phyloP scores from a whole-genome alignment of 371 early-diverging fungal genomes.

The Blakeslea trispora region DNA sequence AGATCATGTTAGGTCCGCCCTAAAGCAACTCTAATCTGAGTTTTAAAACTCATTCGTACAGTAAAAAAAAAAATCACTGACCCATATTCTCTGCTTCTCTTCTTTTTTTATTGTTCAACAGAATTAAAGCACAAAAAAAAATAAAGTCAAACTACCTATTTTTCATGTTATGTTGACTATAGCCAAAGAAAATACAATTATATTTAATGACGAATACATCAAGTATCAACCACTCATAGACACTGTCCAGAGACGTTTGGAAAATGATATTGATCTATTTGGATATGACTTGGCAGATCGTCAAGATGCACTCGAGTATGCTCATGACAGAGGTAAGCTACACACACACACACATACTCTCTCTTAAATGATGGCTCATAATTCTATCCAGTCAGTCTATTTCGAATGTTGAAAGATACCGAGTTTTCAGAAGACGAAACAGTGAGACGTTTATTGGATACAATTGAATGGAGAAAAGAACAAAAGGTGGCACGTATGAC shows the following conservation, averaged over 20 bases:
- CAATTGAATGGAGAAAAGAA: slow-evolving; percentile 47
- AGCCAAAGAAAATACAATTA: slow-evolving; percentile 21
- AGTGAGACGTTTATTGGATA: slow-evolving; percentile 30
- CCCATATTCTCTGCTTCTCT: too few species aligned
- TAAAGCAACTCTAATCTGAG: too few species aligned
- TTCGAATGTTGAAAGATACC: slow-evolving; percentile 30
- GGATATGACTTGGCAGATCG: slow-evolving; percentile 21
- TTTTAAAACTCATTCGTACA: too few species aligned
- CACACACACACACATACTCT: neutral
- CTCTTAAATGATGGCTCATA: too few species aligned
- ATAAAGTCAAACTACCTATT: too few species aligned
- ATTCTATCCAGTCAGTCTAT: slow-evolving; percentile 31
- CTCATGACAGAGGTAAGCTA: slow-evolving; percentile 32
- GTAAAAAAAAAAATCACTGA: too few species aligned
- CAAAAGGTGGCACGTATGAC: slow-evolving; percentile 27
- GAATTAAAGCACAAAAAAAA: too few species aligned
- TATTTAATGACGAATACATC: slow-evolving; percentile 26
- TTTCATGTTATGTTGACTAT: slow-evolving; percentile 16
- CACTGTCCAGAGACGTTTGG: slow-evolving; percentile 17
- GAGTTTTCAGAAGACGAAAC: slow-evolving; percentile 18
- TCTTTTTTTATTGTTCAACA: too few species aligned
- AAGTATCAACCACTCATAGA: slow-evolving; percentile 10
- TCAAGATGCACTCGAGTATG: slow-evolving; percentile 29
- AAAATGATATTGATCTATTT: slow-evolving; percentile 24
- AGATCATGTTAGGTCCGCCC: too few species aligned